A percentile compares a stretch with the other conserved stretches of the same genome.
Conservation (phyloP, 176 grass and related monocot species). For the Triticum turgidum region DNA sequence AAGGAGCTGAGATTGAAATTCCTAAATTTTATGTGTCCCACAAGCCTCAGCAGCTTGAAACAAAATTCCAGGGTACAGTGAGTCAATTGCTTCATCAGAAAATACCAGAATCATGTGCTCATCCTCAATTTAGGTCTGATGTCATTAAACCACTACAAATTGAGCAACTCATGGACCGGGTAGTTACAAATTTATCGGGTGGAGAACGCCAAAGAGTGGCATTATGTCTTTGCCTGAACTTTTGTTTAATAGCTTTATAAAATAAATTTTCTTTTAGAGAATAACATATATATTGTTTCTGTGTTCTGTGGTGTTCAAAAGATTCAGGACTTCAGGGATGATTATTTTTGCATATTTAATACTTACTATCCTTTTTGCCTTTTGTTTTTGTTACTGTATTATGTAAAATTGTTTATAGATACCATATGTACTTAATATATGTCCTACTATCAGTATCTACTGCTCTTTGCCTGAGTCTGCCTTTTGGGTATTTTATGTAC, state of each 20-base stretch:
- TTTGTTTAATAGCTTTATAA: neutral
- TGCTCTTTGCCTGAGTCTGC: neutral
- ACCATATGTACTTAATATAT: neutral
- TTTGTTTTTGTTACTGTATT: neutral
- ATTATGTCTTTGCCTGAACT: slow-evolving; percentile 49
- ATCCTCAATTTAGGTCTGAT: slow-evolving; percentile 69
- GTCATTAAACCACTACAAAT: slow-evolving; percentile 96
- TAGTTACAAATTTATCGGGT: slow-evolving; percentile 83
- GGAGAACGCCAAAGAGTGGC: slow-evolving; percentile 94
- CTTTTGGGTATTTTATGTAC: neutral
- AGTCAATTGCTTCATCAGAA: slow-evolving; percentile 60
- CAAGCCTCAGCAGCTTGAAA: slow-evolving; percentile 78
- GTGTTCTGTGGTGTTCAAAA: neutral
- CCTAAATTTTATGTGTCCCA: slow-evolving; percentile 92
- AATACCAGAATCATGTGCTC: slow-evolving; percentile 58
- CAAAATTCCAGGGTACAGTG: slow-evolving; percentile 47
- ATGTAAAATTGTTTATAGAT: neutral
- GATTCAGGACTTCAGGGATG: neutral
- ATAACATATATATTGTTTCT: neutral
- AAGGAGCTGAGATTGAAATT: slow-evolving; percentile 70
- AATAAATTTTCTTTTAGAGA: neutral
- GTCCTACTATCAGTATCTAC: neutral
- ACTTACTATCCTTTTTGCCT: neutral
- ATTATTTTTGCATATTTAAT: neutral
- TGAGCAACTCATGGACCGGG: slow-evolving; percentile 82